These are phyloP conservation scores for Apiotrichum sp. DNA, from an alignment of 1,284 basidiomycete species.

Conservation along the genomic window DNA sequence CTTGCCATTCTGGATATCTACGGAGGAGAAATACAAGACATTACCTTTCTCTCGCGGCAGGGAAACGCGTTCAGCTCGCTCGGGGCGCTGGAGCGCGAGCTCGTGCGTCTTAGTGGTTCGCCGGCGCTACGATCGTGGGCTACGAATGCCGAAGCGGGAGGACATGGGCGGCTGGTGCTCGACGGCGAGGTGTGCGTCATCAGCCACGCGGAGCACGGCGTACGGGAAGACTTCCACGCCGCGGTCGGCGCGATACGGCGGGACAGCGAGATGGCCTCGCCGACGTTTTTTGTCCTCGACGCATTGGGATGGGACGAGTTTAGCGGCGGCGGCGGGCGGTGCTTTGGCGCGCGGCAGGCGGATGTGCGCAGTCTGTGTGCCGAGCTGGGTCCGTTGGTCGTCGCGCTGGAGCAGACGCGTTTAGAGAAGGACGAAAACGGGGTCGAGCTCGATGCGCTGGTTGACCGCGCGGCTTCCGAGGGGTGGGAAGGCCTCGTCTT, in stretches of 20 bases:
- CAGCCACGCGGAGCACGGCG: slow-evolving; percentile 2
- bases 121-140: no score
- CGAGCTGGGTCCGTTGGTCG: not conserved
- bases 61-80: slow-evolving; percentile 37
- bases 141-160: no score
- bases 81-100: slow-evolving; percentile 19
- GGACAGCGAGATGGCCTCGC: slow-evolving; percentile 21
- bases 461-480: slow-evolving; percentile 27
- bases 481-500: slow-evolving; percentile 46
- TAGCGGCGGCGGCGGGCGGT: no score
- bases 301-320: slow-evolving; percentile 28
- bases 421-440: slow-evolving; percentile 28
- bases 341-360: slow-evolving; percentile 6
- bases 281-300: slow-evolving; percentile 39
- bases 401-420: slow-evolving; percentile 19
- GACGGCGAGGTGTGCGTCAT: slow-evolving; percentile 43
- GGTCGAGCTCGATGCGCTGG: slow-evolving; percentile 13
- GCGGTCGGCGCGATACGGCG: slow-evolving; percentile 32
- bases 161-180: slow-evolving; percentile 32
- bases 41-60: slow-evolving; percentile 28
- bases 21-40: not conserved
- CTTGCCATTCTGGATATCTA: slow-evolving; percentile 15
- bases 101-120: slow-evolving; percentile 2
- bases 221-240: slow-evolving; percentile 37
- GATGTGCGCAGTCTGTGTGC: no score